Evolutionary conservation across 495 filamentous ascomycete species (phyloP).

Genomic region (Neurospora hispaniola): DNA sequence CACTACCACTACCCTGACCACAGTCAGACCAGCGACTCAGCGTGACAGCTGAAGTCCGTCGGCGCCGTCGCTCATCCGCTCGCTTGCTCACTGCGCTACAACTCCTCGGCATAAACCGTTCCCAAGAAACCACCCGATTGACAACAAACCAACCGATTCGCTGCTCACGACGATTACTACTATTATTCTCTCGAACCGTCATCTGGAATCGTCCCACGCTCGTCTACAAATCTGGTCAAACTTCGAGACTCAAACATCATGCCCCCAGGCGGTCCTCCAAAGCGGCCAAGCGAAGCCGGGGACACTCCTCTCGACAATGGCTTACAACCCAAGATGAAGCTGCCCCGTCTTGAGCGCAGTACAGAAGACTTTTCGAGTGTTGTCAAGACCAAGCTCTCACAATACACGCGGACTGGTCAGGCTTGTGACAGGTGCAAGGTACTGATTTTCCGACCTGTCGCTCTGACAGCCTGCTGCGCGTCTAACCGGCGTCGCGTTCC

Average conservation of each 20-base stretch:
- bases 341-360: conserved; percentile 35
- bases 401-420: conserved; percentile 64
- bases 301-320: conserved; percentile 17
- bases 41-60: background rate
- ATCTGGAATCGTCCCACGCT: background rate
- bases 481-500: background rate
- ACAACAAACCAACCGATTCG: background rate
- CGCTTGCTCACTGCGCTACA: background rate
- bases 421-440: conserved; percentile 92
- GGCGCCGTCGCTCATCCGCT: background rate
- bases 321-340: conserved; percentile 30
- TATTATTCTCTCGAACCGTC: background rate
- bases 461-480: background rate
- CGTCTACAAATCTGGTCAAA: conserved; percentile 10
- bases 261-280: conserved; percentile 24
- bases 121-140: background rate
- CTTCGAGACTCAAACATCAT: conserved; percentile 26
- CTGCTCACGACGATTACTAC: background rate
- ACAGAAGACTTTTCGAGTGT: conserved; percentile 56
- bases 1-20: background rate
- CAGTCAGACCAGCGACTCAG: background rate
- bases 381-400: conserved; percentile 52
- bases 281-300: conserved; percentile 31
- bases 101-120: background rate
- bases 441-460: conserved; percentile 18